phyloP scores from a whole-genome alignment of 192 early-diverging fungal species.

The Backusella parvicylindrica region DNA sequence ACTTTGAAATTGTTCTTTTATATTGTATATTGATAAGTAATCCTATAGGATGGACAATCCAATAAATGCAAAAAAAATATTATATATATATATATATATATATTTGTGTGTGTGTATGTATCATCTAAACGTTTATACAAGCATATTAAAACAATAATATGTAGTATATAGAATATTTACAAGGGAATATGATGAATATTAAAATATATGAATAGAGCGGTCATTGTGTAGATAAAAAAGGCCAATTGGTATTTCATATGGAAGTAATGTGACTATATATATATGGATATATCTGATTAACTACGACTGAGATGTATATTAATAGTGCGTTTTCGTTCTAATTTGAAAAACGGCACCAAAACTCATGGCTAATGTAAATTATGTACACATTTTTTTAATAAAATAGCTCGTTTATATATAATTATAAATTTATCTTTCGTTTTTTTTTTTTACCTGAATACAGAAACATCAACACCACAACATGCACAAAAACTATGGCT shows the following conservation, averaged over 20 bases:
- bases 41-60: background rate
- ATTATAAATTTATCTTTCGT: background rate
- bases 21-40: background rate
- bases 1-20: background rate
- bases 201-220: background rate
- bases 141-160: background rate
- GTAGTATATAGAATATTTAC: background rate
- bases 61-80: background rate
- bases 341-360: conserved; percentile 10
- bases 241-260: too few species aligned
- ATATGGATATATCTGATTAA: background rate
- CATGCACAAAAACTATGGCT: conserved; percentile 8
- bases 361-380: conserved; percentile 11
- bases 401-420: background rate
- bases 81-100: too few species aligned
- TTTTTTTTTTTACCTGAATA: conserved; percentile 4
- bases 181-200: background rate
- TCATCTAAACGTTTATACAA: background rate
- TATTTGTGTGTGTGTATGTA: background rate
- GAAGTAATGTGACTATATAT: background rate
- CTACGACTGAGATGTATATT: too few species aligned
- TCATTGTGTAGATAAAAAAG: background rate
- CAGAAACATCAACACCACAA: conserved; percentile 12
- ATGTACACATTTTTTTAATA: background rate
- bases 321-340: background rate